Evolutionary conservation across 1,284 basidiomycete genomes (phyloP).

Genomic region (Microbotryum violaceum): DNA sequence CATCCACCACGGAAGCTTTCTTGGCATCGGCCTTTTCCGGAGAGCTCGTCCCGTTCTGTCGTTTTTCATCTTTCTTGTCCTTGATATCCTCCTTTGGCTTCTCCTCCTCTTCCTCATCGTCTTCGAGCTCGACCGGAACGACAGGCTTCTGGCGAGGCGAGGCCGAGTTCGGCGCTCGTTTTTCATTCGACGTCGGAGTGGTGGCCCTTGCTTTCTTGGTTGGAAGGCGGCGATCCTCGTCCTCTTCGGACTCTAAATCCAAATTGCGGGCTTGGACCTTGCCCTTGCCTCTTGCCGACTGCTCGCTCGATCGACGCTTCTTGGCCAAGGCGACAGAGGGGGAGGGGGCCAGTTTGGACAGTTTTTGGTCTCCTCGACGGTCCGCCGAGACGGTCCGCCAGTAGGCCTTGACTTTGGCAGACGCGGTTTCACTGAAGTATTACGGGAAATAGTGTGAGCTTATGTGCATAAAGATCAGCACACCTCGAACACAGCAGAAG

Average conservation of each 20-base stretch:
- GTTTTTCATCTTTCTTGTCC: neutral
- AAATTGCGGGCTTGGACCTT: neutral
- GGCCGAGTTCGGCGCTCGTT: neutral
- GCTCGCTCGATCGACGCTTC: neutral
- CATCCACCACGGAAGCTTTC: neutral
- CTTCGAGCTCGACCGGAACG: neutral
- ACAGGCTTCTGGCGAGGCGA: conserved; percentile 3
- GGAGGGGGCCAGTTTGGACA: no score
- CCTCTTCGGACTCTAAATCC: conserved; percentile 1
- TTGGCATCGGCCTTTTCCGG: neutral
- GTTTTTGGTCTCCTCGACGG: conserved; percentile 3
- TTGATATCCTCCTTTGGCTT: neutral
- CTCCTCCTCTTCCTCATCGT: neutral
- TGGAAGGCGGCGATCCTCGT: neutral
- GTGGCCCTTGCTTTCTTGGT: neutral
- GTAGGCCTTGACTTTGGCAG: conserved; percentile 7
- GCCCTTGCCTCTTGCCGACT: neutral
- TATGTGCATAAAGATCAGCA: neutral
- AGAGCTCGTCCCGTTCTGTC: neutral
- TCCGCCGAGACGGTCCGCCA: conserved; percentile 3
- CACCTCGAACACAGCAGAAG: neutral
- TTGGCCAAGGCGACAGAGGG: neutral
- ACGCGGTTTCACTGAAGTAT: neutral
- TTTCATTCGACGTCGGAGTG: neutral
- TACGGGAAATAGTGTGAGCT: neutral